These are phyloP conservation scores for Sungouiella blattae DNA, from an alignment of 805 yeast genomes.

Conservation along the genomic window DNA sequence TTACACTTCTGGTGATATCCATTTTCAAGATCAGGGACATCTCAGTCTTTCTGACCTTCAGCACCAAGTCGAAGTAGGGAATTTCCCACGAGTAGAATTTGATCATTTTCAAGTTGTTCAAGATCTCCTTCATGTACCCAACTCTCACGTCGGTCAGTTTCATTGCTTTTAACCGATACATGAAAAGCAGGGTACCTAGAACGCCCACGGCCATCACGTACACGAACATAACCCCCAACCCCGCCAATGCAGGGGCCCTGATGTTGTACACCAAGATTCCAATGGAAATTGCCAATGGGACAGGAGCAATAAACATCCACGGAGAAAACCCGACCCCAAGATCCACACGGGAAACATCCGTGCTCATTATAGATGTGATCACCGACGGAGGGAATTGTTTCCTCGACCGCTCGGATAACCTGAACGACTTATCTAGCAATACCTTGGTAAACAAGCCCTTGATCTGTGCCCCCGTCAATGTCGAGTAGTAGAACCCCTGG, in stretches of 20 bases:
- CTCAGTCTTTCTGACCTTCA: conserved; percentile 1
- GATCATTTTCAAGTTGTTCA: conserved; percentile 8
- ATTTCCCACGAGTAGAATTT: conserved; percentile 12
- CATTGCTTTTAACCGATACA: conserved; percentile 3
- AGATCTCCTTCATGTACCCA: conserved; percentile 5
- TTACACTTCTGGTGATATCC: conserved; percentile 4
- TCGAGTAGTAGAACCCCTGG: conserved; percentile 4
- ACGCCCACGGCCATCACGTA: conserved; percentile 1
- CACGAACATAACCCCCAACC: conserved; percentile 6
- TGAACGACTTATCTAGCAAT: conserved; percentile 9
- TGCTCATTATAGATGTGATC: conserved; percentile 8
- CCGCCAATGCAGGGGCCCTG: conserved; percentile 6
- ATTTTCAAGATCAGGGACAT: conserved; percentile 5
- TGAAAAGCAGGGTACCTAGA: conserved; percentile 5
- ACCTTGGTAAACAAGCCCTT: conserved; percentile 4
- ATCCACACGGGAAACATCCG: conserved; percentile 7
- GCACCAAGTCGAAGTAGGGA: conserved; percentile 4
- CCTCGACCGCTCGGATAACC: conserved; percentile 1
- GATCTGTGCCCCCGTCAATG: conserved; percentile 4
- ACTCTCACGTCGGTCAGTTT: conserved; percentile 7
- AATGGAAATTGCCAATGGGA: conserved; percentile 6
- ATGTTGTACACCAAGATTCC: conserved; percentile 7
- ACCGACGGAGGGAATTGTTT: conserved; percentile 3
- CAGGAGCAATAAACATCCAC: conserved; percentile 1
- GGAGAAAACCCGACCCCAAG: conserved; percentile 5